Base-by-base conservation (phyloP, 306 rosid genomes). In the Lathyrus aphaca region DNA sequence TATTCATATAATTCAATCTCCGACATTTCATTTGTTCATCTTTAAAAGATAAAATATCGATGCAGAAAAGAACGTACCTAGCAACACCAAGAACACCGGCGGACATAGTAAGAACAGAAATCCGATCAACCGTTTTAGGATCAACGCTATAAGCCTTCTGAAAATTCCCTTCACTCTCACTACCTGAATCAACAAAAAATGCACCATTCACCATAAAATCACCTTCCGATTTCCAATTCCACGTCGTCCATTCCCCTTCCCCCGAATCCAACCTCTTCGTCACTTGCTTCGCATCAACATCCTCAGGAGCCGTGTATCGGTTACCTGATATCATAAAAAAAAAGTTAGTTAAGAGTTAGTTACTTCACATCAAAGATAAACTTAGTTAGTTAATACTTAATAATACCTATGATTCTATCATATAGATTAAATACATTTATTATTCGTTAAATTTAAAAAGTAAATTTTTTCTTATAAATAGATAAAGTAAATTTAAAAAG, bases 141-240 rank as follows among this genome's bases (percentile, higher is more conserved):
- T 88, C 90, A 15, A 79, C 83, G 40, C 96, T 90, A n/a, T 78
- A 93, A 3, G 96, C 96, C 64, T 81, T 85, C 42, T 82, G 83
- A 42, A 85, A 90, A 46, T 70, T 76, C 7, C 80, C 65, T 57
- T 83, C 83, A 14, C 68, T 67, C 12, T 79, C 88, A 10, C 37
- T 81, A 0, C 98, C 98, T 0, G 98, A 93, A 0, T 83, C 80
- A 43, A 93, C 91, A 16, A 93, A 93, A 61, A 62, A 88, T 0
- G 96, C 96, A 4, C 96, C 98, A 38, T 93, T 90, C 0, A 85
- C 76, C 90, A 93, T 71, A 13, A 90, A 58, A 77, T 90, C 98
- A 3, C 98, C 98, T 1, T 93, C 91, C 0, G 96, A 83, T 16
- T 89, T 72, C 98, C 98, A 93, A 21, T 90, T 88, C 98, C 98